These are phyloP conservation scores for Raffaelea albimanens DNA, from an alignment of 2,329 filamentous ascomycete species.

Conservation along the genomic window DNA sequence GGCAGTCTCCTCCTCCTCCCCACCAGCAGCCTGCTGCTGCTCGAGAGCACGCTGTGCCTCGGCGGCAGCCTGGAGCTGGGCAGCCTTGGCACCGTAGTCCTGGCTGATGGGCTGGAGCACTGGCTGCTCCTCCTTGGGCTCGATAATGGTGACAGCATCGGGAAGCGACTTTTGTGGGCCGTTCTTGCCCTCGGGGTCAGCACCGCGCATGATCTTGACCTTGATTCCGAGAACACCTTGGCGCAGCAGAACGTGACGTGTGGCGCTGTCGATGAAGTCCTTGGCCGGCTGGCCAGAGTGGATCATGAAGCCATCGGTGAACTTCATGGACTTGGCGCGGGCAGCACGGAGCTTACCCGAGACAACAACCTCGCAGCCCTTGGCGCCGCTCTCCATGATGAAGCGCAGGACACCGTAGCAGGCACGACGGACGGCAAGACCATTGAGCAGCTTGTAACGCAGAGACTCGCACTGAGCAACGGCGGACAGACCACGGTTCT, in stretches of 20 bases:
- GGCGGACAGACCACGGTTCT: slow-evolving; percentile 99
- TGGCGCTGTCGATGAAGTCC: slow-evolving; percentile 98
- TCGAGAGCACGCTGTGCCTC: slow-evolving; percentile 49
- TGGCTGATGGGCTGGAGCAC: slow-evolving; percentile 93
- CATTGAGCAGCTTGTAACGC: slow-evolving; percentile 99
- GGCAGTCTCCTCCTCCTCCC: slow-evolving; percentile 46
- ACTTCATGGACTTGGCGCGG: slow-evolving; percentile 99
- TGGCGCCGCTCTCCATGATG: slow-evolving; percentile 99
- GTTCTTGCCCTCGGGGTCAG: slow-evolving; percentile 98
- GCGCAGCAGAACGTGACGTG: slow-evolving; percentile 98
- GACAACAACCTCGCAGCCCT: slow-evolving; percentile 99
- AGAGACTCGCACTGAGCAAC: slow-evolving; percentile 99
- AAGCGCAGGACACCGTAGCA: slow-evolving; percentile 99
- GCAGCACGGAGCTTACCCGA: slow-evolving; percentile 98
- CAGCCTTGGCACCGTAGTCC: slow-evolving; percentile 95
- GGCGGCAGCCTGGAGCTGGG: slow-evolving; percentile 54
- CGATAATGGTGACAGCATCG: slow-evolving; percentile 98
- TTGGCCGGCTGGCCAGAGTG: slow-evolving; percentile 99
- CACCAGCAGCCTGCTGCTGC: slow-evolving; percentile 20
- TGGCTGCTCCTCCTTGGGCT: slow-evolving; percentile 98
- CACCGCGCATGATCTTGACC: slow-evolving; percentile 99
- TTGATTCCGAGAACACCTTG: slow-evolving; percentile 99
- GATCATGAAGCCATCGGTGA: slow-evolving; percentile 99
- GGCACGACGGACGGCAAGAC: slow-evolving; percentile 93
- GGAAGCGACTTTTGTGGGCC: slow-evolving; percentile 95